phyloP scores from a whole-genome alignment of 441 rosid genomes.

The Euphorbia celastroides region DNA sequence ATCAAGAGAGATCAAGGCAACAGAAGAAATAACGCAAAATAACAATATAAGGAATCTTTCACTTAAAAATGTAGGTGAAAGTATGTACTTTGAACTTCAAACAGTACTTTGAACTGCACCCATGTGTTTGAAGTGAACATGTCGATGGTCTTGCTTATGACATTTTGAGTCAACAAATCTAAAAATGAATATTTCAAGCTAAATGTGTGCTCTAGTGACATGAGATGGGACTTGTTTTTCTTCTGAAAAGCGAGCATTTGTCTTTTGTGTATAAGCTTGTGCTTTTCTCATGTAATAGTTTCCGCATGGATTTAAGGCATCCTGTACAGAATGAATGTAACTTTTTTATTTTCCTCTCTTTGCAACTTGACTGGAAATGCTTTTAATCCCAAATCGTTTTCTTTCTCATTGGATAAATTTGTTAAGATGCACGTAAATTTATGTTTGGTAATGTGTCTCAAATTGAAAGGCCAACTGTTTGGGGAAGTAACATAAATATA shows the following conservation, averaged over 20 bases:
- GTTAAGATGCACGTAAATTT: background rate
- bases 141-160: background rate
- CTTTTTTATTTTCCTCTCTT: background rate
- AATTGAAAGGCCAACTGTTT: background rate
- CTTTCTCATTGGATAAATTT: background rate
- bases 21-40: background rate
- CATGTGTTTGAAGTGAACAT: conserved; percentile 3
- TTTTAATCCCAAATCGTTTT: background rate
- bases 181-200: background rate
- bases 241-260: background rate
- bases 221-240: background rate
- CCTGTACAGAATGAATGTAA: background rate
- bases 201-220: background rate
- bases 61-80: background rate
- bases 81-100: conserved; percentile 3
- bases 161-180: background rate
- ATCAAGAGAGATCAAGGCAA: background rate
- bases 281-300: background rate
- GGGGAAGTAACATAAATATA: background rate
- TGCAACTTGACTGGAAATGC: conserved; percentile 4
- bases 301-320: conserved; percentile 1
- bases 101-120: background rate
- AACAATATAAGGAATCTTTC: background rate
- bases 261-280: background rate
- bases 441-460: background rate